These are phyloP conservation scores for Ophiostoma populinum DNA, from an alignment of 2,329 filamentous ascomycete species.

Conservation along the genomic window DNA sequence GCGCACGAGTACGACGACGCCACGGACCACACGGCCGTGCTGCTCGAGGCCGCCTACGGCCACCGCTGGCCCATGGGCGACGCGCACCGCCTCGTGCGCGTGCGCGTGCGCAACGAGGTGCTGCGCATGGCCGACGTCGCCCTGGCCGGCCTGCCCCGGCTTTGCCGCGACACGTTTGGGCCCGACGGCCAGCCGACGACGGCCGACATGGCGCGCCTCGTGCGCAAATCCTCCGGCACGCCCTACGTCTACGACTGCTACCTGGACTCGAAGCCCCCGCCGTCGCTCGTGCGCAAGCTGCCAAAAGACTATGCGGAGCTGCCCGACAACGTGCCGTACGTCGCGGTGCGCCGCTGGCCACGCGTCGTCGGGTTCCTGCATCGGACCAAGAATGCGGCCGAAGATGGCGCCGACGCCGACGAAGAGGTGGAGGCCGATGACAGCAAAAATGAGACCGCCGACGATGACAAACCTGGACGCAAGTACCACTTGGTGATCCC, in stretches of 20 bases:
- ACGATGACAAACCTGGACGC: constrained; percentile 17
- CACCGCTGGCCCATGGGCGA: constrained; percentile 27
- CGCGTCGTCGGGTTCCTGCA: constrained; percentile 44
- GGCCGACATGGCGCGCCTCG: constrained; percentile 16
- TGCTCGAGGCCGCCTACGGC: constrained; percentile 29
- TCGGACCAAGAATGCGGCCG: constrained; percentile 7
- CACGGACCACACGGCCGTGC: constrained; percentile 25
- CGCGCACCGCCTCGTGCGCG: constrained; percentile 25
- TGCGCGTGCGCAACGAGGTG: constrained; percentile 16
- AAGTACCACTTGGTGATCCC: constrained; percentile 22
- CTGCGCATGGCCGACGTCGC: constrained; percentile 18
- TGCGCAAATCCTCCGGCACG: constrained; percentile 20
- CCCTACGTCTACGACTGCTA: constrained; percentile 26
- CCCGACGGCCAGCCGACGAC: not conserved
- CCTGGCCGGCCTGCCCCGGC: constrained; percentile 5
- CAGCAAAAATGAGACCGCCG: not conserved
- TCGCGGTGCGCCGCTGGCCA: constrained; percentile 32
- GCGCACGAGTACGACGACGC: not conserved
- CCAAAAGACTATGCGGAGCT: constrained; percentile 21
- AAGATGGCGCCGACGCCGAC: constrained; percentile 1
- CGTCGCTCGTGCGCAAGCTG: constrained; percentile 21
- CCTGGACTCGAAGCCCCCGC: constrained; percentile 26
- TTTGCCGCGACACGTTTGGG: not conserved
- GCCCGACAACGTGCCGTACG: constrained; percentile 28
- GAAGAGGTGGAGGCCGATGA: not conserved